These are phyloP conservation scores for Boletellus dicymbophilus DNA, from an alignment of 1,284 basidiomycete species.

Conservation along the genomic window DNA sequence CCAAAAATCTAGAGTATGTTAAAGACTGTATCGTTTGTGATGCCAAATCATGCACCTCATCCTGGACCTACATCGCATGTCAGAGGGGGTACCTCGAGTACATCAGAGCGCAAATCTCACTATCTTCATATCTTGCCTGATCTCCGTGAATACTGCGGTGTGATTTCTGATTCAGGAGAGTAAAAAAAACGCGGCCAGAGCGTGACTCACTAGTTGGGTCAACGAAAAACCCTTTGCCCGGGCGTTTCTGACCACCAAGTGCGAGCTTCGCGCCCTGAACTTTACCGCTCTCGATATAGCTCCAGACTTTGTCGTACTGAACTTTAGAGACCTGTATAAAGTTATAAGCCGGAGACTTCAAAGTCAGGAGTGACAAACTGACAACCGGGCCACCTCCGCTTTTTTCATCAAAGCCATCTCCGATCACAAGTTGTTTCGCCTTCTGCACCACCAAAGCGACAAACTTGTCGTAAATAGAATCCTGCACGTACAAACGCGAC, in stretches of 20 bases:
- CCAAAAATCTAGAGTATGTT: conserved; percentile 72
- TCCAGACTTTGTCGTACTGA: conserved; percentile 90
- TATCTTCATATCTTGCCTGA: conserved; percentile 76
- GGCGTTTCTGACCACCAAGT: conserved; percentile 77
- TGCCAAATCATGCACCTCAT: conserved; percentile 51
- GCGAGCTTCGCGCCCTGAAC: conserved; percentile 79
- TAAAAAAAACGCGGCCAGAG: conserved; percentile 5
- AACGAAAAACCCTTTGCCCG: conserved; percentile 71
- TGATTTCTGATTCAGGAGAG: conserved; percentile 2
- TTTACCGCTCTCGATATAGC: conserved; percentile 88
- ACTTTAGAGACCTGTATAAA: conserved; percentile 67
- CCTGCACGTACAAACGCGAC: conserved; percentile 83
- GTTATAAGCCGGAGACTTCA: conserved; percentile 9
- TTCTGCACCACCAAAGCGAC: conserved; percentile 65
- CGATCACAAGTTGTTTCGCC: conserved; percentile 71
- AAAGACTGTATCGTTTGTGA: conserved; percentile 1
- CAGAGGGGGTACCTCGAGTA: conserved; percentile 6
- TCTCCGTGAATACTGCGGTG: conserved; percentile 68
- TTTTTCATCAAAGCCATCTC: conserved; percentile 78
- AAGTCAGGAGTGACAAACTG: conserved; percentile 24
- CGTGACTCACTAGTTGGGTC: conserved; percentile 69
- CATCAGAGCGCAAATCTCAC: conserved; percentile 44
- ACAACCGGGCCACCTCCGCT: conserved; percentile 83
- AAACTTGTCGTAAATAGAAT: conserved; percentile 85
- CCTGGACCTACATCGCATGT: conserved; percentile 55